These are phyloP conservation scores for Dryadomyces sulphureus DNA, from an alignment of 2,329 filamentous ascomycete species.

Conservation along the genomic window DNA sequence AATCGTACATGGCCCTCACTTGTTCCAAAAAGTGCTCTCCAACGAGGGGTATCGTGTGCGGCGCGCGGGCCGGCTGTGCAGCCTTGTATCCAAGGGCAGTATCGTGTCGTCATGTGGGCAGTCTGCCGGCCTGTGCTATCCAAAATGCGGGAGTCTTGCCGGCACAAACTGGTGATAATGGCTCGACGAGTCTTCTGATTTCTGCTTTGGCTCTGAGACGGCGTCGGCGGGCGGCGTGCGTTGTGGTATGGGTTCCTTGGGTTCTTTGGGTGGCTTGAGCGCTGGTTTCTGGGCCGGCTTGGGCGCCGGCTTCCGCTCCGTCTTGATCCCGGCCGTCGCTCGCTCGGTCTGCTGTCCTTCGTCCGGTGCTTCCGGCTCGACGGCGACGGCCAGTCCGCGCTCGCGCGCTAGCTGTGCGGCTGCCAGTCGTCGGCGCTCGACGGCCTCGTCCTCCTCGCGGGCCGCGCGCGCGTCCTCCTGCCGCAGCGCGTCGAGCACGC, in stretches of 20 bases:
- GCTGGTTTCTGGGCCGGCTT: background rate
- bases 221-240: background rate
- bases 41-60: no score
- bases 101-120: no score
- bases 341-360: conserved; percentile 5
- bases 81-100: no score
- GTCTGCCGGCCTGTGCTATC: no score
- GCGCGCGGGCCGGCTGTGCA: no score
- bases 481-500: conserved; percentile 35
- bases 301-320: background rate
- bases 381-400: conserved; percentile 27
- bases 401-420: conserved; percentile 35
- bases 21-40: no score
- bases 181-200: conserved; percentile 1
- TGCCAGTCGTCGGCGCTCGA: conserved; percentile 36
- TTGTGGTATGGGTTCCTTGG: no score
- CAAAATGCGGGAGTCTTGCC: conserved; percentile 44
- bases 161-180: conserved; percentile 31
- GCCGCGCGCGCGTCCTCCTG: conserved; percentile 36
- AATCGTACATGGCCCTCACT: no score
- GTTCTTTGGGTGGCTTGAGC: background rate
- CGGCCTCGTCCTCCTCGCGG: conserved; percentile 35
- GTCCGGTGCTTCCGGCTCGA: conserved; percentile 10
- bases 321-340: background rate
- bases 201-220: no score